phyloP scores from a whole-genome alignment of 2,329 filamentous ascomycete genomes.

The Bimuria novae-zelandiae region DNA sequence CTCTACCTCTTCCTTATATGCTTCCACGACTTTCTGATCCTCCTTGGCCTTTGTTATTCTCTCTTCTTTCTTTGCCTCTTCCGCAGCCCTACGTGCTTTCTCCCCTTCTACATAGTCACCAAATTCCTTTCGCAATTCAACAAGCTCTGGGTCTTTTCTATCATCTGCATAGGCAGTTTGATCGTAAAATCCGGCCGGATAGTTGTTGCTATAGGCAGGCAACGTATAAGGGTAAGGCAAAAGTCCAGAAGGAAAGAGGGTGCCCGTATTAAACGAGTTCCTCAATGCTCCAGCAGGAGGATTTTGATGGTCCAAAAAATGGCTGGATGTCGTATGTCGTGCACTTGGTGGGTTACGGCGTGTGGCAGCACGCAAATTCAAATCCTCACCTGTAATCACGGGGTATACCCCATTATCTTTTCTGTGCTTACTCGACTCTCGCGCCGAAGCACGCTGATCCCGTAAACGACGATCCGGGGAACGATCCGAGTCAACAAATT shows the following conservation, averaged over 20 bases:
- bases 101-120: neutral
- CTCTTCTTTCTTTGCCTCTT: constrained; percentile 4
- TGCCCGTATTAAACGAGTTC: neutral
- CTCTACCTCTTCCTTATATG: neutral
- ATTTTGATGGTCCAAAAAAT: neutral
- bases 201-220: neutral
- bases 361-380: neutral
- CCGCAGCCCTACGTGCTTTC: neutral
- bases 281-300: neutral
- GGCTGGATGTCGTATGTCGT: neutral
- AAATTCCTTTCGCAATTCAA: neutral
- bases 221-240: neutral
- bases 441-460: neutral
- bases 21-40: neutral
- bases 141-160: neutral
- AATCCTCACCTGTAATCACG: neutral
- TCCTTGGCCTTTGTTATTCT: neutral
- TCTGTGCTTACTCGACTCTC: neutral
- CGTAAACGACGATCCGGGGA: neutral
- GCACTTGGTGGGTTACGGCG: neutral
- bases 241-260: neutral
- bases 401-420: neutral
- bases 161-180: neutral
- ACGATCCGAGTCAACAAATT: neutral
- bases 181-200: neutral